These are phyloP conservation scores for Leptoxyphium fumago DNA, from an alignment of 2,329 filamentous ascomycete species.

Conservation along the genomic window DNA sequence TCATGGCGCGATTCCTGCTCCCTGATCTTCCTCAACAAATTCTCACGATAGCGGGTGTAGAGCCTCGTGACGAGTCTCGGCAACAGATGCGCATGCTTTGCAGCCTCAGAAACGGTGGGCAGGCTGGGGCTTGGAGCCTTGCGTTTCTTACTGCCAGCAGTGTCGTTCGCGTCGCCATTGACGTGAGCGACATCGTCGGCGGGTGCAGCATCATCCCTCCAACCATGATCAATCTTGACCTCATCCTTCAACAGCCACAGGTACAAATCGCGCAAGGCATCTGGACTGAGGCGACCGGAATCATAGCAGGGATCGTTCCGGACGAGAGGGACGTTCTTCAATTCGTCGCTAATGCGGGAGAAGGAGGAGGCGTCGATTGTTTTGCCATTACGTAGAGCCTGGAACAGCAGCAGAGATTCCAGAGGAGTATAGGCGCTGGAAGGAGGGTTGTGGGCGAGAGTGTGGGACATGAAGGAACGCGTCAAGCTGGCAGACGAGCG, in stretches of 20 bases:
- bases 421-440: slow-evolving; percentile 60
- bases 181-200: not conserved
- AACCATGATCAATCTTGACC: slow-evolving; percentile 29
- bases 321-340: slow-evolving; percentile 61
- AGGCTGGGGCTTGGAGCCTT: slow-evolving; percentile 54
- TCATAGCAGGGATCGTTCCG: slow-evolving; percentile 58
- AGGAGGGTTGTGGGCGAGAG: slow-evolving; percentile 24
- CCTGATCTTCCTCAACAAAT: slow-evolving; percentile 53
- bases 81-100: slow-evolving; percentile 51
- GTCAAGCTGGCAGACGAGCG: not conserved
- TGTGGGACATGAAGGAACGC: not conserved
- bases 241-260: slow-evolving; percentile 63
- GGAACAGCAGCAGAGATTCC: slow-evolving; percentile 75
- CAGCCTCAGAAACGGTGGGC: slow-evolving; percentile 51
- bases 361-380: slow-evolving; percentile 54
- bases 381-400: slow-evolving; percentile 51
- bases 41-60: slow-evolving; percentile 58
- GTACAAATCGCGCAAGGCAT: slow-evolving; percentile 68
- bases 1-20: slow-evolving; percentile 58
- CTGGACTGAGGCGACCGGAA: slow-evolving; percentile 56
- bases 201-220: slow-evolving; percentile 9
- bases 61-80: slow-evolving; percentile 58
- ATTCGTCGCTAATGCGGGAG: slow-evolving; percentile 54
- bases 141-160: slow-evolving; percentile 50
- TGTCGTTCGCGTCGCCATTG: slow-evolving; percentile 33